Evolutionary conservation across 139 green algal species (phyloP).

Genomic region (Protoeuglena noctilucae): DNA sequence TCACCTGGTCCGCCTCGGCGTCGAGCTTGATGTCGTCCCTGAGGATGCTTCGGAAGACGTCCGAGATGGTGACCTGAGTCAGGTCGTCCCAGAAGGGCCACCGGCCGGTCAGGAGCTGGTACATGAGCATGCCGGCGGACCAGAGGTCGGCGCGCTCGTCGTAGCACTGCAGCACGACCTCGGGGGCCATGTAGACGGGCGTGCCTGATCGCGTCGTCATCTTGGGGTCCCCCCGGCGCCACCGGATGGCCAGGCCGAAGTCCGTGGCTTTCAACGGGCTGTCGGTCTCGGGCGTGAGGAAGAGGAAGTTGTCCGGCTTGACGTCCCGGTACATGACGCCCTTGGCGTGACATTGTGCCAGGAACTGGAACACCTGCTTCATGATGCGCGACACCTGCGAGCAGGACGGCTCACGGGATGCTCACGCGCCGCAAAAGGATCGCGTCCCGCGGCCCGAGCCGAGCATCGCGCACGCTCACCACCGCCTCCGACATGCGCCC

Average conservation of each 20-base stretch:
- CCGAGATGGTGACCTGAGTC: slow-evolving; percentile 11
- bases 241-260: slow-evolving; percentile 8
- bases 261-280: slow-evolving; percentile 8
- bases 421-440: no score
- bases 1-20: not conserved
- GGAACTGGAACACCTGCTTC: slow-evolving; percentile 2
- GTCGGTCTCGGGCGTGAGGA: not conserved
- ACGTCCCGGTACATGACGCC: slow-evolving; percentile 7
- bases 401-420: no score
- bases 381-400: not conserved
- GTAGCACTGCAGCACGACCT: slow-evolving; percentile 9
- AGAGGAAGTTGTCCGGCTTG: slow-evolving; percentile 13
- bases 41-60: slow-evolving; percentile 13
- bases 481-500: not conserved
- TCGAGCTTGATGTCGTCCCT: slow-evolving; percentile 8
- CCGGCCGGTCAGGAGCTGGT: slow-evolving; percentile 37
- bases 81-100: slow-evolving; percentile 85
- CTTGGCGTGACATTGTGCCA: slow-evolving; percentile 8
- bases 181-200: slow-evolving; percentile 11
- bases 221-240: not conserved
- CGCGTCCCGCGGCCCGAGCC: no score
- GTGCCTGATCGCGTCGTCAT: slow-evolving; percentile 5
- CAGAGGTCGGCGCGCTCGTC: not conserved
- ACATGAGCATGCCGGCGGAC: slow-evolving; percentile 14
- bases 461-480: no score